Base-by-base conservation (phyloP, 2,329 filamentous ascomycete genomes). In the Pestalotiopsis sp. region DNA sequence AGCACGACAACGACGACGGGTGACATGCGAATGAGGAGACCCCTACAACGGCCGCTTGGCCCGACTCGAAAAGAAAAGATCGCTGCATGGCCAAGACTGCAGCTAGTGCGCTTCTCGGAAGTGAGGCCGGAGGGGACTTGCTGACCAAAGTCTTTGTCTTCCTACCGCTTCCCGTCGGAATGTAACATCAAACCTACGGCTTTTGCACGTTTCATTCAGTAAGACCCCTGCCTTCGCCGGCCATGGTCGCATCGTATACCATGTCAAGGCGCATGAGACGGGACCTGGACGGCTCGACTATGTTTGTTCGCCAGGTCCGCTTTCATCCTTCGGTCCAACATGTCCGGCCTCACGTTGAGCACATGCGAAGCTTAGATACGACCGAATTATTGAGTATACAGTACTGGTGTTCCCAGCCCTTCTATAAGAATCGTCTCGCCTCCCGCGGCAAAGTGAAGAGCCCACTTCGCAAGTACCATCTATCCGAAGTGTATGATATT, bases 131-230 rank as follows among this genome's bases (percentile, higher is more conserved):
- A 23, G 11, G 60, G 2, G 3, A 25, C 17, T 27, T 64, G 61
- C 61, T 64, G 38, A 64, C 61, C 61, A 64, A 64, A 64, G 1
- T 64, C 61, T 64, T 64, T 64, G 61, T 64, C 38, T 20, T 36
- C 36, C 45, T 14, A 12, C n/a, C 9, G 41, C 20, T 17, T 9
- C 39, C n/a, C n/a, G 6, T 20, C 39, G 61, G 39, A 49, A 64
- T 64, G 61, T 27, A 49, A 64, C 61, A 13, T 49, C 36, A 9
- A 23, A 25, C 13, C 39, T 38, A 64, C 61, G 61, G 41, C 11
- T 13, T 13, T 52, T 52, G 36, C 23, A n/a, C 14, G 12, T 23
- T 52, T 12, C 61, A 41, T 62, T 17, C 13, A 39, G 36, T 20
- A 31, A 2, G n/a, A 38, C 61, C 61, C 39, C 13, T 49, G 36